These are phyloP conservation scores for Elongisporangium senticosum DNA, from an alignment of 352 stramenopile genomes.

Conservation along the genomic window DNA sequence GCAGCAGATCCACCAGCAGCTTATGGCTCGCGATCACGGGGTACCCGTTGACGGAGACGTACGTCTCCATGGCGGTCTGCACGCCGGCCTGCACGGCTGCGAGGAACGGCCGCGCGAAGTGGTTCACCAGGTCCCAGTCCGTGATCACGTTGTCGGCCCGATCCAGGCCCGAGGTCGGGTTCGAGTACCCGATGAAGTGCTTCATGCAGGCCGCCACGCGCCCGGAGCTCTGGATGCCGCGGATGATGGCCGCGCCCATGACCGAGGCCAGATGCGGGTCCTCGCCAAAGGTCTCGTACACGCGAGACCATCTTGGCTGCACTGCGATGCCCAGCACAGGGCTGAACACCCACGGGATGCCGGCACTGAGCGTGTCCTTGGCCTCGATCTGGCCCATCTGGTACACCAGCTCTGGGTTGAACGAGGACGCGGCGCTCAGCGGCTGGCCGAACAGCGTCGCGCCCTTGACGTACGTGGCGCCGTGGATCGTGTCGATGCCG, in stretches of 20 bases:
- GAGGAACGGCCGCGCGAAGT: conserved; percentile 71
- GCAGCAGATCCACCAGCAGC: conserved; percentile 72
- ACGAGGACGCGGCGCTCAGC: conserved; percentile 86
- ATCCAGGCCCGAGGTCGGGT: conserved; percentile 57
- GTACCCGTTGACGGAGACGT: conserved; percentile 84
- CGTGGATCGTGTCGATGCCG: conserved; percentile 88
- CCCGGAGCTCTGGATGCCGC: conserved; percentile 71
- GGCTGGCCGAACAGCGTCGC: conserved; percentile 83
- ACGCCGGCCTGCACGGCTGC: conserved; percentile 66
- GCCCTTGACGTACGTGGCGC: conserved; percentile 82
- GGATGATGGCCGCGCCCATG: conserved; percentile 68
- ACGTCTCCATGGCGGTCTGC: conserved; percentile 89
- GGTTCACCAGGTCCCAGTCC: conserved; percentile 66
- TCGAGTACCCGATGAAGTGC: conserved; percentile 85
- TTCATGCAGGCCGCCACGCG: conserved; percentile 84
- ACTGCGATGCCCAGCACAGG: conserved; percentile 81
- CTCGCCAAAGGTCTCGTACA: conserved; percentile 94
- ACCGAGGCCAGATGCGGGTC: conserved; percentile 69
- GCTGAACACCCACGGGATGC: conserved; percentile 90
- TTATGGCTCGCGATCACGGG: conserved; percentile 83
- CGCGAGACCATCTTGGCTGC: conserved; percentile 80
- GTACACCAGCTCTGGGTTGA: conserved; percentile 75
- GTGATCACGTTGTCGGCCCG: conserved; percentile 63
- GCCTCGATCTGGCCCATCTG: conserved; percentile 69
- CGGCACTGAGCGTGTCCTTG: conserved; percentile 82